Evolutionary conservation across 192 early-diverging fungal species (phyloP).

Genomic region (Coemansia sp.): DNA sequence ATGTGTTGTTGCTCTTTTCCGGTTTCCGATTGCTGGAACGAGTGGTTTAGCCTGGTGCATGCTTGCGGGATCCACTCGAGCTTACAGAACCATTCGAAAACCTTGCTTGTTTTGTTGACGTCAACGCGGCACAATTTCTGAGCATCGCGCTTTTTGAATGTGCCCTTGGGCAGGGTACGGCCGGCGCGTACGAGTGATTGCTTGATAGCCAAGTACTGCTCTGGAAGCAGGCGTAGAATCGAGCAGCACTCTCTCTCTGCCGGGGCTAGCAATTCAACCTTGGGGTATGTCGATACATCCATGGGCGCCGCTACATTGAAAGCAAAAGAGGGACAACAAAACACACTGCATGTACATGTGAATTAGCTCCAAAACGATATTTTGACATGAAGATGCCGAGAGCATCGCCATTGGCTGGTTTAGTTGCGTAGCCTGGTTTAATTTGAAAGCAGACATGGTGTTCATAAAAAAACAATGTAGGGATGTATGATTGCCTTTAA

Average conservation of each 20-base stretch:
- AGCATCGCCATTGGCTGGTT: background rate
- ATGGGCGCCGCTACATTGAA: slow-evolving; percentile 42
- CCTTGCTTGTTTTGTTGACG: slow-evolving; percentile 84
- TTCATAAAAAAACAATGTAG: background rate
- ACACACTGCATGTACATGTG: slow-evolving; percentile 5
- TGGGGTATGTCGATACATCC: slow-evolving; percentile 34
- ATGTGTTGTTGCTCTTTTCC: background rate
- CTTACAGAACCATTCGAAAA: slow-evolving; percentile 86
- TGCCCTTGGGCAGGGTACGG: slow-evolving; percentile 29
- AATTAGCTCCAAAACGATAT: background rate
- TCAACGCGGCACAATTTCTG: slow-evolving; percentile 88
- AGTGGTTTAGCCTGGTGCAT: background rate
- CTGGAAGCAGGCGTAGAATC: slow-evolving; percentile 36
- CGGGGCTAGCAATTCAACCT: slow-evolving; percentile 28
- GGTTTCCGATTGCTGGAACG: background rate
- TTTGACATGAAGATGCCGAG: background rate
- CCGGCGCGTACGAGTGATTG: slow-evolving; percentile 44
- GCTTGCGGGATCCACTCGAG: slow-evolving; percentile 75
- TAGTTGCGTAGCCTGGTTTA: background rate
- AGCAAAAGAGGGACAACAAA: slow-evolving; percentile 2
- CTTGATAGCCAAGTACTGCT: slow-evolving; percentile 47
- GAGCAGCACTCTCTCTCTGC: slow-evolving; percentile 49
- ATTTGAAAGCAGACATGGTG: background rate
- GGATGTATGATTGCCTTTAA: slow-evolving; percentile 1
- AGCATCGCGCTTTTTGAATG: slow-evolving; percentile 77